These are phyloP conservation scores for Trichoderma sp. DNA, from an alignment of 2,329 filamentous ascomycete species.

Conservation along the genomic window DNA sequence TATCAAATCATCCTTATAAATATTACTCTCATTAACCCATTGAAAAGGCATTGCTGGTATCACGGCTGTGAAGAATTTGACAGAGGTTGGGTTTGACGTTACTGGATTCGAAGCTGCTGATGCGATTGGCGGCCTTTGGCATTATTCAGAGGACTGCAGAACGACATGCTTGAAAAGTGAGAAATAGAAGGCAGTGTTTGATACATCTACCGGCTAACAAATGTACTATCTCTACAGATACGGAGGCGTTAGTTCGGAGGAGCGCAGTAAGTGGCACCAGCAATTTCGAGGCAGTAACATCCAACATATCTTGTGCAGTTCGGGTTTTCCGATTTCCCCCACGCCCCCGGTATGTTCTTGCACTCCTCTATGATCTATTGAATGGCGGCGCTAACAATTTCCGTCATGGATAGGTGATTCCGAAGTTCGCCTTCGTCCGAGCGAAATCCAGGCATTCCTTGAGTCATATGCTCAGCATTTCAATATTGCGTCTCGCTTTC, in stretches of 20 bases:
- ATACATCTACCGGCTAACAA: not conserved
- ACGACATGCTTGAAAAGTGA: conserved; percentile 40
- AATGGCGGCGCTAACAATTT: not conserved
- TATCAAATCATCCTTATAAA: not conserved
- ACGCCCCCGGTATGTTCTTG: not conserved
- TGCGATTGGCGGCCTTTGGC: conserved; percentile 48
- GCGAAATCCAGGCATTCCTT: not conserved
- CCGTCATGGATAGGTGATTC: not conserved
- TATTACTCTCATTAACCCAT: not conserved
- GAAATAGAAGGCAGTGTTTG: conserved; percentile 2
- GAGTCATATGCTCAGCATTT: conserved; percentile 2
- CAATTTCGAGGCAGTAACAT: not conserved
- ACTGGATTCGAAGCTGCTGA: conserved; percentile 46
- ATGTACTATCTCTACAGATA: not conserved
- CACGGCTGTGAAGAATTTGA: conserved; percentile 58
- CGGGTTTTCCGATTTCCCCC: conserved; percentile 2
- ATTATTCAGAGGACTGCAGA: conserved; percentile 40
- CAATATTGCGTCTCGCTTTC: not conserved
- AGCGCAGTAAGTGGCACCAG: not conserved
- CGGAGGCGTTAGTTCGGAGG: not conserved
- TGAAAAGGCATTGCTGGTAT: conserved; percentile 2
- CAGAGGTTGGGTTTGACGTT: conserved; percentile 41
- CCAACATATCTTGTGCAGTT: not conserved
- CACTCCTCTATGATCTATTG: not conserved
- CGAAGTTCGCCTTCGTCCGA: not conserved